A percentile compares a stretch with the other conserved stretches of the same genome.
These are phyloP conservation scores for Mucuna pruriens DNA, from an alignment of 306 rosid species.

Conservation along the genomic window DNA sequence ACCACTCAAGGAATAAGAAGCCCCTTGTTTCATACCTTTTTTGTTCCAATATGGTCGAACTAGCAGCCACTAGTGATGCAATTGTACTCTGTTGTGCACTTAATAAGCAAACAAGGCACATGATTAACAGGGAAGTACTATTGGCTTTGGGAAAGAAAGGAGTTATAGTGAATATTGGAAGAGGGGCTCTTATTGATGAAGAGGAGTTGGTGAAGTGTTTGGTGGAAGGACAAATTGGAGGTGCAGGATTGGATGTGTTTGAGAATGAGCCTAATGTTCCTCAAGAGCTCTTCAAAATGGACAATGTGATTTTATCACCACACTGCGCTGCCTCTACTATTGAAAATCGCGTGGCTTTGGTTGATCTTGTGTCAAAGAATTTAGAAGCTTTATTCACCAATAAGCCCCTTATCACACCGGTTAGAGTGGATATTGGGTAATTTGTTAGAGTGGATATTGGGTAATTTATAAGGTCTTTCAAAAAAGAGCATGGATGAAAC, in stretches of 20 bases:
- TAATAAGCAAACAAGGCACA: slow-evolving; percentile 47
- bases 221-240: slow-evolving; percentile 31
- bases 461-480: no score
- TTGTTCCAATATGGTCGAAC: slow-evolving; percentile 33
- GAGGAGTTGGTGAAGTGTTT: slow-evolving; percentile 50
- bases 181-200: slow-evolving; percentile 57
- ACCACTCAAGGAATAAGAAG: slow-evolving; percentile 46
- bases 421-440: no score
- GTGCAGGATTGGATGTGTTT: slow-evolving; percentile 41
- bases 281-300: slow-evolving; percentile 36
- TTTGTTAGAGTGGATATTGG: no score
- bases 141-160: slow-evolving; percentile 53
- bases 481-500: no score
- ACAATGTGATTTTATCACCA: slow-evolving; percentile 53
- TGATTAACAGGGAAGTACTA: slow-evolving; percentile 42
- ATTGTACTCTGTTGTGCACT: slow-evolving; percentile 49
- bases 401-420: neutral
- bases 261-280: slow-evolving; percentile 55
- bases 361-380: neutral
- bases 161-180: slow-evolving; percentile 49
- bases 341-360: slow-evolving; percentile 1
- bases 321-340: slow-evolving; percentile 35
- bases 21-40: slow-evolving; percentile 41
- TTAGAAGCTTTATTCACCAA: neutral
- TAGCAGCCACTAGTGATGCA: slow-evolving; percentile 44